A percentile compares a stretch with the other conserved stretches of the same genome.
Conservation (phyloP, 257 asterid genomes). For the Hygrophila difformis region DNA sequence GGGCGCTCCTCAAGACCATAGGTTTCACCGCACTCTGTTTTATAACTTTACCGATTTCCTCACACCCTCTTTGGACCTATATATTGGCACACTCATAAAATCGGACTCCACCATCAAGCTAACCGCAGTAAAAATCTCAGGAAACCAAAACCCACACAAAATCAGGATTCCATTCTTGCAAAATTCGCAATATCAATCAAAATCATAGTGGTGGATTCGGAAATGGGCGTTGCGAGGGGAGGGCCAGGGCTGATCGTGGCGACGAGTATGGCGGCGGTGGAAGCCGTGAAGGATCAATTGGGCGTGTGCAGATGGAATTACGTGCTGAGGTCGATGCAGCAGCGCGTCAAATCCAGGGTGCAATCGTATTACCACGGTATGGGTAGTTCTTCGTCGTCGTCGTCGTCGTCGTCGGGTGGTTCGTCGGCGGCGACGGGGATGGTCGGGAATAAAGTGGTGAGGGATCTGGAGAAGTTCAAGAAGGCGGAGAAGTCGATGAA, state of each 20-base stretch:
- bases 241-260: slow-evolving; percentile 33
- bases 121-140: no score
- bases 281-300: slow-evolving; percentile 42
- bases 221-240: no score
- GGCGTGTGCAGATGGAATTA: slow-evolving; percentile 49
- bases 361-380: slow-evolving; percentile 4
- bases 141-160: no score
- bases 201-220: no score
- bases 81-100: no score
- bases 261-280: slow-evolving; percentile 42
- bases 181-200: no score
- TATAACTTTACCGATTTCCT: no score
- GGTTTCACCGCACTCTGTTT: no score
- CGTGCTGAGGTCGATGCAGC: slow-evolving; percentile 22
- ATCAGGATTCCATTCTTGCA: no score
- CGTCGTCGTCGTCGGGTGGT: neutral
- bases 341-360: slow-evolving; percentile 25
- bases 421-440: neutral
- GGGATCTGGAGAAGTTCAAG: slow-evolving; percentile 17
- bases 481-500: slow-evolving; percentile 29
- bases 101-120: no score
- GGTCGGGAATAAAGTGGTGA: slow-evolving; percentile 5
- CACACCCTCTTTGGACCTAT: no score
- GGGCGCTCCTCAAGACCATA: no score
- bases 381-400: neutral